Conservation (phyloP, 768 basidiomycete genomes). For the Daedaleopsis sinensis region DNA sequence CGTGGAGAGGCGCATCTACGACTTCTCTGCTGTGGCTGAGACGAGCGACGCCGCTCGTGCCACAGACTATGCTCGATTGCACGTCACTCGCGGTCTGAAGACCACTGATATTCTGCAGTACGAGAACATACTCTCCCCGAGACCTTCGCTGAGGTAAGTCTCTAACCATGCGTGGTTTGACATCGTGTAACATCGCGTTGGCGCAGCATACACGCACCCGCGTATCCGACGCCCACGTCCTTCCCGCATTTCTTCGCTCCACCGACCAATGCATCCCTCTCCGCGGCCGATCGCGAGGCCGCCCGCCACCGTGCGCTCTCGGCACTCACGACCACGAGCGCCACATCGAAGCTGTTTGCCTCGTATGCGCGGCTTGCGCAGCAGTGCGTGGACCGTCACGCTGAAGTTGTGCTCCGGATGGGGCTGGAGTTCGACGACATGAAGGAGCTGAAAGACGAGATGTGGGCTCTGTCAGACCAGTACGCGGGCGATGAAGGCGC, state of each 20-base stretch:
- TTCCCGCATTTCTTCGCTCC: conserved; percentile 51
- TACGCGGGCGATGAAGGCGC: conserved; percentile 38
- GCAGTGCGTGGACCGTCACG: conserved; percentile 42
- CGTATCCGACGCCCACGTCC: conserved; percentile 64
- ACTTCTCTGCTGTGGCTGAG: conserved; percentile 16
- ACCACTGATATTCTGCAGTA: conserved; percentile 38
- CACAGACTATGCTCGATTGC: conserved; percentile 43
- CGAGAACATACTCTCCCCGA: conserved; percentile 42
- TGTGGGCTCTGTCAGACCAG: conserved; percentile 62
- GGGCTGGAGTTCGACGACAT: conserved; percentile 59
- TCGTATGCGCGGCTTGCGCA: conserved; percentile 57
- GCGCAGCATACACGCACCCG: conserved; percentile 47
- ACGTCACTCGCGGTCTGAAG: conserved; percentile 66
- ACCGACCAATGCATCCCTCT: conserved; percentile 5
- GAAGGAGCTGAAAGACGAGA: conserved; percentile 53
- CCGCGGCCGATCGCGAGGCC: background rate
- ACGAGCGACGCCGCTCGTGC: background rate
- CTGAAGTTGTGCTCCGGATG: conserved; percentile 36
- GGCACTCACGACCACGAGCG: conserved; percentile 47
- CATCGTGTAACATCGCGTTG: conserved; percentile 4
- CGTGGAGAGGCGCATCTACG: conserved; percentile 17
- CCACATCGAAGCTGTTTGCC: conserved; percentile 45
- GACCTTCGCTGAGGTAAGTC: conserved; percentile 43
- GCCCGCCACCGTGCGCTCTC: conserved; percentile 37
- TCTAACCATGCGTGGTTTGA: background rate